Conservation (phyloP, 1,139 yeast genomes). For the Petasospora fabianii region DNA sequence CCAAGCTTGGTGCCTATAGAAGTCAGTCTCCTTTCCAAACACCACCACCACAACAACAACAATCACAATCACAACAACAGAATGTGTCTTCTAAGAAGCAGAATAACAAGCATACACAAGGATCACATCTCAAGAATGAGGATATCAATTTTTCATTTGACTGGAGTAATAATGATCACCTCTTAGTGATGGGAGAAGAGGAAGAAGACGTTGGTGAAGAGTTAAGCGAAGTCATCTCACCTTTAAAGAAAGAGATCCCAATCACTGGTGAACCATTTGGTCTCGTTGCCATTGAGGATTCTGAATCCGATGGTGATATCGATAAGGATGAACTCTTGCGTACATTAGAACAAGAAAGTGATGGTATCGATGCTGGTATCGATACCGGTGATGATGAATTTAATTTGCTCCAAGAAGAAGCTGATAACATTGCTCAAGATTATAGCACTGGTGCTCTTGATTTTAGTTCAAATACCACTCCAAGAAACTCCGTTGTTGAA, state of each 20-base stretch:
- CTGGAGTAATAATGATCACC: slow-evolving; percentile 39
- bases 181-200: slow-evolving; percentile 27
- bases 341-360: slow-evolving; percentile 60
- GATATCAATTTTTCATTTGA: slow-evolving; percentile 56
- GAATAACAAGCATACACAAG: slow-evolving; percentile 6
- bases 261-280: slow-evolving; percentile 21
- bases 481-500: slow-evolving; percentile 29
- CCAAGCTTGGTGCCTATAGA: slow-evolving; percentile 47
- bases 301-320: slow-evolving; percentile 55
- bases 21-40: slow-evolving; percentile 28
- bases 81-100: slow-evolving; percentile 9
- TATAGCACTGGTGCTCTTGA: slow-evolving; percentile 31
- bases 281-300: slow-evolving; percentile 24
- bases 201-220: slow-evolving; percentile 76
- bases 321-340: slow-evolving; percentile 70
- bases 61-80: slow-evolving; percentile 1
- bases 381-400: slow-evolving; percentile 57
- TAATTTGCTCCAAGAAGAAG: slow-evolving; percentile 44
- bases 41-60: slow-evolving; percentile 8
- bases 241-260: slow-evolving; percentile 16
- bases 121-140: too few species aligned
- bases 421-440: slow-evolving; percentile 40
- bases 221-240: slow-evolving; percentile 29
- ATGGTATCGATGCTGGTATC: slow-evolving; percentile 40
- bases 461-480: slow-evolving; percentile 26